phyloP scores from a whole-genome alignment of 2,329 filamentous ascomycete species.

The Dryadomyces quercivorus region DNA sequence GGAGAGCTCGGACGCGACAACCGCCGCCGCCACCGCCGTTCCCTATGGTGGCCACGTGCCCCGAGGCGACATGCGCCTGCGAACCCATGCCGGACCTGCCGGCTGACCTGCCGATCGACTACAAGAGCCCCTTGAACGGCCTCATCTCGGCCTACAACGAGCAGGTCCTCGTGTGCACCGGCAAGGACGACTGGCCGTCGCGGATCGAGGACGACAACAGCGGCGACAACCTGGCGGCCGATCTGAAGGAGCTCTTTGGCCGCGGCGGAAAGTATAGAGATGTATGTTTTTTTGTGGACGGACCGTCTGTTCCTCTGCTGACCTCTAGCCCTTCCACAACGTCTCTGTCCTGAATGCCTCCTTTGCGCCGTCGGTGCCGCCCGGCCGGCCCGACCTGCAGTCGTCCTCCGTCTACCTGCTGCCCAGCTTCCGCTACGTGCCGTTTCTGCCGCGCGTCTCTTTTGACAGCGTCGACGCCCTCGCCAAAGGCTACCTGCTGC shows the following conservation, averaged over 20 bases:
- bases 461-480: constrained; percentile 43
- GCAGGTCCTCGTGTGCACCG: constrained; percentile 76
- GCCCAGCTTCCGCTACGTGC: constrained; percentile 72
- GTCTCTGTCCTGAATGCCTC: constrained; percentile 67
- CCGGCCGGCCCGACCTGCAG: constrained; percentile 31
- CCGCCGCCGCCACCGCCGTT: constrained; percentile 20
- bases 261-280: constrained; percentile 54
- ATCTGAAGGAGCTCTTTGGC: constrained; percentile 59
- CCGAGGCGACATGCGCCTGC: constrained; percentile 65
- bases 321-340: constrained; percentile 65
- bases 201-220: constrained; percentile 72
- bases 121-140: constrained; percentile 55
- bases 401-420: constrained; percentile 62
- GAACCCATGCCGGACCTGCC: constrained; percentile 53
- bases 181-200: constrained; percentile 67
- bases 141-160: constrained; percentile 69
- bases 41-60: constrained; percentile 46
- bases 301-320: constrained; percentile 17
- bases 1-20: neutral
- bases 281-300: constrained; percentile 32
- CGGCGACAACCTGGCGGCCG: constrained; percentile 53
- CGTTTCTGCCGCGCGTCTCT: constrained; percentile 52
- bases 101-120: constrained; percentile 61
- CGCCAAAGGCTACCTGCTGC: constrained; percentile 54
- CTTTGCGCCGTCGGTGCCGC: constrained; percentile 47